A percentile compares a stretch with the other conserved stretches of the same genome.
These are phyloP conservation scores for Cadophora sp. DNA, from an alignment of 2,329 filamentous ascomycete species.

Conservation along the genomic window DNA sequence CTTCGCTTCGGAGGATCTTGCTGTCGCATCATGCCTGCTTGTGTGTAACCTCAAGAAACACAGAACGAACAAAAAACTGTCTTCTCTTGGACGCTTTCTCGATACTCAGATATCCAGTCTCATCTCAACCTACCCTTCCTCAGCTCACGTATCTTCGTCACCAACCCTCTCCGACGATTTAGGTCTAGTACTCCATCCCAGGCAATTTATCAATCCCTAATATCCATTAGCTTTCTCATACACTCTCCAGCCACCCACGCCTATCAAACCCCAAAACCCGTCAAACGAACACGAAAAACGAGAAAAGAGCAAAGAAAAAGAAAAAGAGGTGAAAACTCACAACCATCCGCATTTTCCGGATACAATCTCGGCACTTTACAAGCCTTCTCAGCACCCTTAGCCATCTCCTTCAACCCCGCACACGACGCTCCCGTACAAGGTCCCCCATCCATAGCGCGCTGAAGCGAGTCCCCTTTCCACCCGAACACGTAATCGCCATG, in stretches of 20 bases:
- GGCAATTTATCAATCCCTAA: conserved; percentile 14
- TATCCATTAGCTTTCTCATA: not conserved
- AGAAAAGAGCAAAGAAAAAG: too few species aligned
- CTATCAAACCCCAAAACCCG: too few species aligned
- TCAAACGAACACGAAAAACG: too few species aligned
- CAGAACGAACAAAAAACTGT: too few species aligned
- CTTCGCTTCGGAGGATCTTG: too few species aligned
- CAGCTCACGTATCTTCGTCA: too few species aligned
- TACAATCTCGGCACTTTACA: conserved; percentile 55
- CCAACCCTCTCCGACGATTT: too few species aligned
- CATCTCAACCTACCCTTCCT: too few species aligned
- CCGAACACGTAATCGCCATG: conserved; percentile 61
- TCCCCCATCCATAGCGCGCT: conserved; percentile 55
- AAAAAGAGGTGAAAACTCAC: conserved; percentile 44
- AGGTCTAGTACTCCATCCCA: not conserved
- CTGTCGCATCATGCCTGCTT: too few species aligned
- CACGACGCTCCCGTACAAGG: conserved; percentile 56
- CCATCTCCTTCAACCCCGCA: conserved; percentile 52
- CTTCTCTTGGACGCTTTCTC: too few species aligned
- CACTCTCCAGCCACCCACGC: not conserved
- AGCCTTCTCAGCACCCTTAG: conserved; percentile 52
- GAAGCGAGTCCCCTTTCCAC: conserved; percentile 57
- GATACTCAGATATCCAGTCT: too few species aligned
- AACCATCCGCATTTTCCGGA: conserved; percentile 57
- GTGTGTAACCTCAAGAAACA: too few species aligned